Evolutionary conservation across 352 stramenopile genomes (phyloP).

Genomic region (Phytophthora sojae): DNA sequence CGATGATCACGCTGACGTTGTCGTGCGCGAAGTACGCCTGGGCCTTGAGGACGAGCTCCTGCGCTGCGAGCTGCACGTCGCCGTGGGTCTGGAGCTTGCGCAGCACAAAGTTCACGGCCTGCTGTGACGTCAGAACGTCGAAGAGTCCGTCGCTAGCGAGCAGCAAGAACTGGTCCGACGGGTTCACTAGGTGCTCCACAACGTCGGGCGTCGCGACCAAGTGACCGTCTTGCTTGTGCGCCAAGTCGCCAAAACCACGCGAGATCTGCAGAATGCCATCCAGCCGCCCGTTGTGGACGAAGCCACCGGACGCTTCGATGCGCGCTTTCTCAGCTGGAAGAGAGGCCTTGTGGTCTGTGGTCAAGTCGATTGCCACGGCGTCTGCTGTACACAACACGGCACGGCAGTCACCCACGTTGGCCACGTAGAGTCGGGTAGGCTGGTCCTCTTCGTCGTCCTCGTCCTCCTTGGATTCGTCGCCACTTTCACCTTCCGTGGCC

Average conservation of each 20-base stretch:
- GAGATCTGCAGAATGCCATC: conserved; percentile 91
- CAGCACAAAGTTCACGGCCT: conserved; percentile 92
- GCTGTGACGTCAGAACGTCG: conserved; percentile 91
- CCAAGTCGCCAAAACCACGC: conserved; percentile 88
- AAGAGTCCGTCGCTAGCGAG: conserved; percentile 93
- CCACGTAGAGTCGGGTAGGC: conserved; percentile 76
- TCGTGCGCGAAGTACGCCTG: conserved; percentile 92
- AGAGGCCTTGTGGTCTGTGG: conserved; percentile 89
- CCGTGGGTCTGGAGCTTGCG: conserved; percentile 89
- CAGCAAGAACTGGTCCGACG: conserved; percentile 90
- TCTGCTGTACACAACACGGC: conserved; percentile 85
- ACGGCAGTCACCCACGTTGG: conserved; percentile 92
- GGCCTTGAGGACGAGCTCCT: conserved; percentile 89
- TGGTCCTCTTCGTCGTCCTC: conserved; percentile 34
- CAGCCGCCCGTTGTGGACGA: conserved; percentile 89
- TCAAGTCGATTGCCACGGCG: conserved; percentile 81
- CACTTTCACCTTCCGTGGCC: conserved; percentile 11
- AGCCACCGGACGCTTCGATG: conserved; percentile 85
- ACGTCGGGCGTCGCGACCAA: conserved; percentile 88
- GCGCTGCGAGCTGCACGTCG: conserved; percentile 89
- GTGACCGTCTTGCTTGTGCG: conserved; percentile 91
- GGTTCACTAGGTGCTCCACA: conserved; percentile 61
- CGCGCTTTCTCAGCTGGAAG: conserved; percentile 77
- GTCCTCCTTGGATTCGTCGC: conserved; percentile 4
- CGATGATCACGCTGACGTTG: conserved; percentile 92